Base-by-base conservation (phyloP, 1,139 yeast species). In the Saccharomyces pastorianus region DNA sequence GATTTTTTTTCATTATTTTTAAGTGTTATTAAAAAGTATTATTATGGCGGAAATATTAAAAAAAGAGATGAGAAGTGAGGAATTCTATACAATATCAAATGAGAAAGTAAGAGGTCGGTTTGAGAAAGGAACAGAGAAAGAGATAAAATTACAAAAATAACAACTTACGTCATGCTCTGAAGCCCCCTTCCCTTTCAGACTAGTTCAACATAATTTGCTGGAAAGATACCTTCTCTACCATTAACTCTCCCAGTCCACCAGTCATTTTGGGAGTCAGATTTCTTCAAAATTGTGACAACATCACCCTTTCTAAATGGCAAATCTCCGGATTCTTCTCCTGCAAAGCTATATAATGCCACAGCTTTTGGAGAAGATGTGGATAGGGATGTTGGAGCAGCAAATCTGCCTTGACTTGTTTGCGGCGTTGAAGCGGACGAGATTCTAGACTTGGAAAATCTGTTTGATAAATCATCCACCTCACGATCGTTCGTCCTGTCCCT, bases 231-330 rank as follows among this genome's bases (percentile, higher is more conserved):
- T 60, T 88, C 88, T 55, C 73, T 73, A 5, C 95, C 95, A 63
- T 86, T 87, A 56, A 84, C 77, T 67, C 87, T 82, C 17, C 99
- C 99, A 0, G 97, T 90, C 99, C 99, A 93, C 99, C 99, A 93
- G 68, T 93, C 99, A 69, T 93, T 96, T 51, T 83, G 82, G 8
- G 96, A 85, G 14, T 86, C 90, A 13, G 95, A 82, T 70, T 88
- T 56, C 58, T 41, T 55, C 57, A 48, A 61, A 58, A 42, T 60
- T 60, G 41, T 58, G 63, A 51, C 23, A n/a, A 89, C 88, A 70
- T 93, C 99, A 54, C 99, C 99, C 74, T 93, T 93, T 62, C 82
- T 84, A 77, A 93, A 93, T 11, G 96, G 82, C 64, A 93, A 78
- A 70, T 93, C 99, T 2, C 97, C 98, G 42, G 78, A 70, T 73